Conservation (phyloP, 176 grass and related monocot species). For the Juncus inflexus region DNA sequence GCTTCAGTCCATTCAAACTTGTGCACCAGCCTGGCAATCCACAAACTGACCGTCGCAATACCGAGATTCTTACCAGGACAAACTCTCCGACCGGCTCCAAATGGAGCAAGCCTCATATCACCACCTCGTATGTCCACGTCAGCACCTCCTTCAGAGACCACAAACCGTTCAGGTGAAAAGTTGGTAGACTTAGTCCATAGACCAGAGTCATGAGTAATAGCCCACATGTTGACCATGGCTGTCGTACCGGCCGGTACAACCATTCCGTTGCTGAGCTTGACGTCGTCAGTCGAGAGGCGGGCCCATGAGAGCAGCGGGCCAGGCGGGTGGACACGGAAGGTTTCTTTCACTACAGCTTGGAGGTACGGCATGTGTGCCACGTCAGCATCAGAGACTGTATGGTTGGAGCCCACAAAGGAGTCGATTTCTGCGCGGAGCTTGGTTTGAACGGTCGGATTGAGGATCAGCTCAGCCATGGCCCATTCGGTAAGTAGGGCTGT, state of each 20-base stretch:
- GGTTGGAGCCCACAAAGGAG: not conserved
- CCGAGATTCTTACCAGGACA: slow-evolving; percentile 85
- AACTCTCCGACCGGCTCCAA: slow-evolving; percentile 69
- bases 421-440: slow-evolving; percentile 52
- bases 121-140: slow-evolving; percentile 79
- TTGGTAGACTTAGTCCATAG: slow-evolving; percentile 42
- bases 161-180: slow-evolving; percentile 52
- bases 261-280: slow-evolving; percentile 62
- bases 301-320: slow-evolving; percentile 80
- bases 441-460: slow-evolving; percentile 41
- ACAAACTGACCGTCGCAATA: slow-evolving; percentile 54
- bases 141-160: slow-evolving; percentile 40
- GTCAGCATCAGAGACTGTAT: slow-evolving; percentile 37
- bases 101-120: slow-evolving; percentile 67
- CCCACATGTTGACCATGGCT: slow-evolving; percentile 88
- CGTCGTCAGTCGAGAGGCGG: slow-evolving; percentile 63
- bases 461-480: slow-evolving; percentile 71
- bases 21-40: slow-evolving; percentile 57
- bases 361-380: slow-evolving; percentile 57
- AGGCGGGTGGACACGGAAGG: slow-evolving; percentile 58
- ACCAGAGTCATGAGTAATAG: slow-evolving; percentile 60
- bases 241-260: slow-evolving; percentile 63
- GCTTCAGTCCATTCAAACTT: slow-evolving; percentile 50
- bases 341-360: slow-evolving; percentile 74
- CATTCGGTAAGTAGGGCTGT: slow-evolving; percentile 76